Percentiles rank a stretch among this genome's conserved stretches.
Evolutionary conservation across 306 rosid genomes (phyloP).

Genomic region (Quercus agrifolia): DNA sequence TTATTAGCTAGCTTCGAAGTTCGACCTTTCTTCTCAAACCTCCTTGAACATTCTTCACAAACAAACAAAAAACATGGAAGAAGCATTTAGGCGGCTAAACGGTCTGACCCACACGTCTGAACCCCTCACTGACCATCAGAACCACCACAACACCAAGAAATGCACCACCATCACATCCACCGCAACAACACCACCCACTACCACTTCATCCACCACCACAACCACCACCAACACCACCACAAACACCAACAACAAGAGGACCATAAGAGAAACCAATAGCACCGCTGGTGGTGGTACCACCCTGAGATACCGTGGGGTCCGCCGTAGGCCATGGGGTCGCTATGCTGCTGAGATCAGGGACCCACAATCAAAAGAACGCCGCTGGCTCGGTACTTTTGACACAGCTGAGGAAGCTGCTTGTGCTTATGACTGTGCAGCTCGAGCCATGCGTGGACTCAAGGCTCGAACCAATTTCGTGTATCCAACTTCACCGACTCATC

Average conservation of each 20-base stretch:
- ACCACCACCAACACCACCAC: neutral
- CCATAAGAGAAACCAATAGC: constrained; percentile 23
- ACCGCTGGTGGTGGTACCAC: constrained; percentile 2
- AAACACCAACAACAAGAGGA: constrained; percentile 30
- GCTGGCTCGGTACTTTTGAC: constrained; percentile 97
- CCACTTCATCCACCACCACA: neutral
- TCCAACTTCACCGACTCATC: constrained; percentile 41
- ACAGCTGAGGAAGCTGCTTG: constrained; percentile 98
- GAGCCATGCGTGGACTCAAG: constrained; percentile 87
- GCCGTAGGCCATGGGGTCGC: constrained; percentile 98
- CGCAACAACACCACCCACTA: constrained; percentile 1
- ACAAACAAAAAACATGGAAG: constrained; percentile 44
- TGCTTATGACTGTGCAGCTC: constrained; percentile 92
- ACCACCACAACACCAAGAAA: constrained; percentile 7
- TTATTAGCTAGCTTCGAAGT: too few species aligned
- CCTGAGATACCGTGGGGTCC: constrained; percentile 78
- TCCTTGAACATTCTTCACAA: neutral
- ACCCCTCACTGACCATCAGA: constrained; percentile 1
- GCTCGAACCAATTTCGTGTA: constrained; percentile 85
- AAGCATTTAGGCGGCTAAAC: constrained; percentile 52
- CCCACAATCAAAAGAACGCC: constrained; percentile 81
- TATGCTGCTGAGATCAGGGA: constrained; percentile 97
- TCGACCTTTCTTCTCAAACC: neutral
- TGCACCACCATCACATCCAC: neutral
- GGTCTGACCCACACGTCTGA: constrained; percentile 29